Evolutionary conservation across 2,329 filamentous ascomycete species (phyloP), one percentile per base, ranked within the genome.

Genomic region (Colletotrichum tamarilloi): DNA sequence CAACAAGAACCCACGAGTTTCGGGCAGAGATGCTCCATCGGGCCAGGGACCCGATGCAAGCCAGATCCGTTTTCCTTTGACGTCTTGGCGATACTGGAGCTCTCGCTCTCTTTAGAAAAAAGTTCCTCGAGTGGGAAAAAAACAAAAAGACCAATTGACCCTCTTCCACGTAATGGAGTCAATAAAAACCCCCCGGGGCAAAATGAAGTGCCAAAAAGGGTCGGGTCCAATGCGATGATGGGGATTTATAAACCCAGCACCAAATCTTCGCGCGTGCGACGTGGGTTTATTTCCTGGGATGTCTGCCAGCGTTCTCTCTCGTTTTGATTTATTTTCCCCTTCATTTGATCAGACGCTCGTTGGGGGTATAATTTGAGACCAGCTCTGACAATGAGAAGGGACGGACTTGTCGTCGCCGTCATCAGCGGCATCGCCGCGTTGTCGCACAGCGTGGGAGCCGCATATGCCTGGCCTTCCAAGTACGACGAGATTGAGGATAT

Each of bases 401-500:
- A 11, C 30, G 42, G 42, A n/a, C 19, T 46, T 46, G n/a, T 19
- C n/a, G 19, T 32, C n/a, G 30, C 59, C 57, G 16, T 72, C 28
- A 19, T 42, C 24, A 32, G 56, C 57, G 22, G 63, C 64, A 28
- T 58, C n/a, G 58, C 49, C 11, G 38, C 58, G 19, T 14, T 58
- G 49, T 28, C 57, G 7, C 49, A 28, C 28, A 24, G 62, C 35
- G 38, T 58, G 32, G 63, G 35, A n/a, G 64, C 68, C 11, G 65
- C 66, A 3, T 75, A 77, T n/a, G 68, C 76, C 38, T 77, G 76
- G 76, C 76, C 76, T 4, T 75, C 74, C 8, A 73, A 67, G 32
- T 75, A 73, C 24, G 76, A 77, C 32, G 72, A 75, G 65, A 68
- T 76, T 11, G 76, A 77, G 53, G 76, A 77, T 62, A 70, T 76